These are phyloP conservation scores for Tuber magnatum DNA, from an alignment of 495 filamentous ascomycete genomes.

Conservation along the genomic window DNA sequence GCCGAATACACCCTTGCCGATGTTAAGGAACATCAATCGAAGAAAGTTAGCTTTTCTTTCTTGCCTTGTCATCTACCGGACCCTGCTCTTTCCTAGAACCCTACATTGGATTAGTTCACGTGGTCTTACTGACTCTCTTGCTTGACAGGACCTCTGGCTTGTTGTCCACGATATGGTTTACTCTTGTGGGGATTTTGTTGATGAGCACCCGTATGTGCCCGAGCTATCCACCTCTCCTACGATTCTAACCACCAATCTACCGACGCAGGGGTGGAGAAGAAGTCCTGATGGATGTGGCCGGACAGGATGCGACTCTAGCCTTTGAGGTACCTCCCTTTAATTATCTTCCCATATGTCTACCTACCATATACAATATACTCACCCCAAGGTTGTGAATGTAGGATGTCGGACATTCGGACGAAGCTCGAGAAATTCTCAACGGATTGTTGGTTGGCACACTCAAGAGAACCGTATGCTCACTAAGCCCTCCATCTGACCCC, in stretches of 20 bases:
- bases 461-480: slow-evolving; percentile 68
- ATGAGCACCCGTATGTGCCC: slow-evolving; percentile 94
- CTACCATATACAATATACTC: too few relatives aligned
- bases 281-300: slow-evolving; percentile 90
- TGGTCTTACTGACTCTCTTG: not conserved
- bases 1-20: slow-evolving; percentile 66
- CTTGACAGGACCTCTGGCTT: slow-evolving; percentile 64
- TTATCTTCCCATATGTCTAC: not conserved
- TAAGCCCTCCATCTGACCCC: slow-evolving; percentile 22
- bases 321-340: slow-evolving; percentile 55
- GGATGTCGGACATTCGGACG: slow-evolving; percentile 98
- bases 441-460: slow-evolving; percentile 69
- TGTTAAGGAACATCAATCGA: slow-evolving; percentile 77
- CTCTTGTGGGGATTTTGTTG: slow-evolving; percentile 76
- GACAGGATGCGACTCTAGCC: slow-evolving; percentile 94
- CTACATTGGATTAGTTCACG: not conserved
- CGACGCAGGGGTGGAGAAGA: slow-evolving; percentile 83
- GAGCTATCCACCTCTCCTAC: slow-evolving; percentile 5
- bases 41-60: slow-evolving; percentile 53
- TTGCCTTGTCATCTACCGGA: not conserved
- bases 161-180: slow-evolving; percentile 97
- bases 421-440: slow-evolving; percentile 88
- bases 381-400: slow-evolving; percentile 18
- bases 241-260: slow-evolving; percentile 7
- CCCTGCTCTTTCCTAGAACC: not conserved